phyloP scores from a whole-genome alignment of 805 yeast genomes.

The Zygotorulaspora florentina region DNA sequence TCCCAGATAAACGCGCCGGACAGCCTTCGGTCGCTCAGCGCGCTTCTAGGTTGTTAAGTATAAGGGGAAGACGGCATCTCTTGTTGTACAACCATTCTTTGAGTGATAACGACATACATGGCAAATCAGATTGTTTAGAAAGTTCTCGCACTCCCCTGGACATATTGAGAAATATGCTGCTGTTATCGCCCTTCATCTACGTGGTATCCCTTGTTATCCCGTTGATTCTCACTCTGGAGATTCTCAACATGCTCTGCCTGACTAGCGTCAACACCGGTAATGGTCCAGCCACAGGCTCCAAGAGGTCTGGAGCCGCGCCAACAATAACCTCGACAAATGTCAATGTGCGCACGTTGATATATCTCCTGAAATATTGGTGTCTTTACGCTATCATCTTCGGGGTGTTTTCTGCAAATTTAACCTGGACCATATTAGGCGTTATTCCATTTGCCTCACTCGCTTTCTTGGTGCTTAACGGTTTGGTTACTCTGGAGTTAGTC shows the following conservation, averaged over 20 bases:
- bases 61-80: not conserved
- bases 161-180: conserved; percentile 2
- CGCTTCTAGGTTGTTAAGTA: not conserved
- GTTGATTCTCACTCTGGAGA: conserved; percentile 24
- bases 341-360: conserved; percentile 6
- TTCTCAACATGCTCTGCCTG: conserved; percentile 7
- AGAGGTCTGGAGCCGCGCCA: not conserved
- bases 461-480: conserved; percentile 7
- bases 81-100: too few species aligned
- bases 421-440: conserved; percentile 8
- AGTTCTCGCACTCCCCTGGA: not conserved
- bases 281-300: not conserved
- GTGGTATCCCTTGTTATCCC: conserved; percentile 23
- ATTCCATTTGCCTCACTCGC: conserved; percentile 16
- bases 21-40: not conserved
- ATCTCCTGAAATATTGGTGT: conserved; percentile 25
- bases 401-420: conserved; percentile 15
- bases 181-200: conserved; percentile 10
- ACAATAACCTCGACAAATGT: conserved; percentile 6
- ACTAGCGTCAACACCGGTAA: not conserved
- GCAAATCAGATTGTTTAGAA: not conserved
- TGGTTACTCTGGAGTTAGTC: conserved; percentile 17
- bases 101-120: not conserved
- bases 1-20: too few species aligned
- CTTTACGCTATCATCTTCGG: conserved; percentile 16